Base-by-base conservation (phyloP, 805 yeast genomes). In the Suhomyces pyralidae region DNA sequence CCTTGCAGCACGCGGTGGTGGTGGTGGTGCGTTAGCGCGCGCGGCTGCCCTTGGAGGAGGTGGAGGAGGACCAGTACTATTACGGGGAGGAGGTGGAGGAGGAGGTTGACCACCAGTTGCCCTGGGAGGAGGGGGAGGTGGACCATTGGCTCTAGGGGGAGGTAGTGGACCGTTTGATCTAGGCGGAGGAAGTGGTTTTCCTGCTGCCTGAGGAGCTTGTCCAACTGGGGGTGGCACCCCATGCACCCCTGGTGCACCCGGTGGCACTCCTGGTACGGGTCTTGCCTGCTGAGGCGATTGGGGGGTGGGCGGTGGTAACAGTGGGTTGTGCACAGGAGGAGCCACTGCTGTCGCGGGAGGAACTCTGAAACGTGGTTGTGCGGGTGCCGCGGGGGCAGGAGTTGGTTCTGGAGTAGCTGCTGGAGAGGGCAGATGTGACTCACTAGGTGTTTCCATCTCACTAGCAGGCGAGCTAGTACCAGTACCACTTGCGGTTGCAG, bases 291-390 rank as follows among this genome's bases (percentile, higher is more conserved):
- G n/a, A 8, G 42, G 52, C 32, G 32, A 26, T 55, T 19, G 48
- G 38, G 44, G 54, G 24, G 55, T 17, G 2, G 65, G 64, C 2
- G 65, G 63, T 10, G 61, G 57, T 10, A 59, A 48, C 46, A 48
- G 53, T 10, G 67, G 43, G 50, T 61, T 61, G 14, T 53, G 49
- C 2, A 67, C 67, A 10, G 67, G 63, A 8, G 76, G 76, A 5
- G 69, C 63, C 6, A 58, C 51, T 2, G 71, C 70, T 46, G 58
- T 59, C 40, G 66, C 55, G 20, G 77, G 77, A 14, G 78, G 77
- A 14, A 71, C 64, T 56, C 76, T 67, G 61, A 74, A 73, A 40
- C 54, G 52, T 8, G 67, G 61, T 49, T 61, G 57, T 10, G 58
- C 50, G n/a, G 61, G 54, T 40, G 22, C 53, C 43, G 57, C 54